Base-by-base conservation (phyloP, 257 asterid genomes). In the Plantago elongata region DNA sequence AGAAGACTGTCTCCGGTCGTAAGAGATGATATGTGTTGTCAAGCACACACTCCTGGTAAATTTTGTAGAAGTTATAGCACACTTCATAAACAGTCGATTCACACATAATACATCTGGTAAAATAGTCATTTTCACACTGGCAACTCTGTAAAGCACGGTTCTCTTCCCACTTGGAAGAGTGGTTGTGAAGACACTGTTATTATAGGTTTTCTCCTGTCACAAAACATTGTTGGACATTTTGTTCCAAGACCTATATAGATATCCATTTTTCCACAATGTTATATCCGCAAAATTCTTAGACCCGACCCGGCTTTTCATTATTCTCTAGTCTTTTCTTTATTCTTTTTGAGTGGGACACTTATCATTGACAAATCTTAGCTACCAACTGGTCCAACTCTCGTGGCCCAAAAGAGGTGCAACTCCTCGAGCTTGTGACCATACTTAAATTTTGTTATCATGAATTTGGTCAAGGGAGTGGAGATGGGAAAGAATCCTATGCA, bases 1-100 rank as follows among this genome's bases (percentile, higher is more conserved):
- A 92, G 82, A 92, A 76, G 79, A 92, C 98, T 7, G 95, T 86
- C 69, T 88, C 97, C 0, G 98, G 98, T 45, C 90, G 89, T 40
- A 88, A 86, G 72, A 66, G 69, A 62, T 70, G 82, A 78, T 70
- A 45, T 55, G 62, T 2, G 2, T 5, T 11, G 34, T 11, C 64
- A 62, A 29, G 48, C 29, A 42, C 27, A 40, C 56, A 72, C 12
- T 66, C 60, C 67, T 58, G 78, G 76, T 68, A 74, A 58, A 70
- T 71, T 74, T 68, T 77, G 80, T 77, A 77, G 71, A 71, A 80
- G 59, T 27, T 60, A 30, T 10, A 27, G 54, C 57, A 71, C 58
- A 73, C 72, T 66, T 69, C 47, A 50, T 47, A 52, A 62, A 74
- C 52, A 44, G 44, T 30, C 51, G 50, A 45, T 61, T 10, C 14